Evolutionary conservation across 2,329 filamentous ascomycete genomes (phyloP).

Genomic region (Cercospora zeina): DNA sequence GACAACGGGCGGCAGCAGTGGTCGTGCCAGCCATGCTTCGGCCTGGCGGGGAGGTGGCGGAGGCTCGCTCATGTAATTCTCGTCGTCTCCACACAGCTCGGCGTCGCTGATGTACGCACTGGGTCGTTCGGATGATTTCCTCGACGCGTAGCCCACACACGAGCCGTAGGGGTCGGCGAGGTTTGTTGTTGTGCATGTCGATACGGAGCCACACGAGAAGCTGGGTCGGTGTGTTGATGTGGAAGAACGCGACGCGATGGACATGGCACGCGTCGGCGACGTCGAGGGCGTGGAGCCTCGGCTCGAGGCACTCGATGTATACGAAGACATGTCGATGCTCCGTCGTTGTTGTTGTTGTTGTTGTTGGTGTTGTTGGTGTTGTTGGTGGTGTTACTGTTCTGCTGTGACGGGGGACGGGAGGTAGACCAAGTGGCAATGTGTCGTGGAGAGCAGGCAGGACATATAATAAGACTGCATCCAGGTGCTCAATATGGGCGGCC

Average conservation of each 20-base stretch:
- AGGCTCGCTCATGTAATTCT: conserved; percentile 38
- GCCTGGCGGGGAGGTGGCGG: conserved; percentile 40
- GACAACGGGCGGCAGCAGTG: conserved; percentile 36
- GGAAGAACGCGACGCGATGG: conserved; percentile 23
- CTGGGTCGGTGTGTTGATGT: conserved; percentile 25
- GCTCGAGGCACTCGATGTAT: conserved; percentile 15
- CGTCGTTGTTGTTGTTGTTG: neutral
- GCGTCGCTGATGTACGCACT: conserved; percentile 44
- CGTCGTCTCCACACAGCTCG: conserved; percentile 42
- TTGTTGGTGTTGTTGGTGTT: neutral
- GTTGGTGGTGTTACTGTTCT: too few species aligned
- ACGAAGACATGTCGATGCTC: conserved; percentile 18
- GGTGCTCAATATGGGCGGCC: conserved; percentile 19
- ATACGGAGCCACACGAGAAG: conserved; percentile 7
- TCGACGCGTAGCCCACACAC: conserved; percentile 26
- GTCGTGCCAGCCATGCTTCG: conserved; percentile 39
- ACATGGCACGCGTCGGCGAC: conserved; percentile 25
- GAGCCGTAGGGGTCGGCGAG: conserved; percentile 29
- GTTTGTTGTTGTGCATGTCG: conserved; percentile 17
- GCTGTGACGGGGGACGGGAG: too few species aligned
- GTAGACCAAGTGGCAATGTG: neutral
- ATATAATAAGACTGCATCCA: conserved; percentile 20
- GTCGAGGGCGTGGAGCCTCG: conserved; percentile 19
- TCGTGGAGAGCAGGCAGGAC: conserved; percentile 15
- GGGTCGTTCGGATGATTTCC: conserved; percentile 26